phyloP scores from a whole-genome alignment of 1,284 basidiomycete species.

The Puccinia coronata region DNA sequence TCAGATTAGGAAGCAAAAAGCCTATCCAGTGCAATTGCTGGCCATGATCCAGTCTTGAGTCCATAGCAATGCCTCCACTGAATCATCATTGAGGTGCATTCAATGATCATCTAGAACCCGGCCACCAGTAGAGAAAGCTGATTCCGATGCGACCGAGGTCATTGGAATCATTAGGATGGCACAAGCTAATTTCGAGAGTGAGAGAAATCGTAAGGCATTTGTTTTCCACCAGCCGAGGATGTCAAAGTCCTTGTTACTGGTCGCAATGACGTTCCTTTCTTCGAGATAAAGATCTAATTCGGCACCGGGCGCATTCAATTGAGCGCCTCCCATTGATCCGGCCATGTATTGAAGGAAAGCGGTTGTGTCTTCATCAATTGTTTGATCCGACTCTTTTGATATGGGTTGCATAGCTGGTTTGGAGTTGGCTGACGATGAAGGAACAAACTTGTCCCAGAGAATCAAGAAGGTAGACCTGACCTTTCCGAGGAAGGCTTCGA shows the following conservation, averaged over 20 bases:
- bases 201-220: not conserved
- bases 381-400: not conserved
- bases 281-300: too few species aligned
- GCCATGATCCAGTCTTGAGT: not conserved
- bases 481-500: not conserved
- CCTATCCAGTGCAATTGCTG: too few species aligned
- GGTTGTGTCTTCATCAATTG: not conserved
- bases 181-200: not conserved
- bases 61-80: too few species aligned
- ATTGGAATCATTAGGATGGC: too few species aligned
- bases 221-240: conserved; percentile 3
- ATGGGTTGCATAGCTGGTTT: not conserved
- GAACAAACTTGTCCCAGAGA: not conserved
- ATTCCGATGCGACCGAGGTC: too few species aligned
- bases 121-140: not conserved
- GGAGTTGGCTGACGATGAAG: not conserved
- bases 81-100: too few species aligned
- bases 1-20: too few species aligned
- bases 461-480: too few species aligned
- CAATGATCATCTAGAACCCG: not conserved
- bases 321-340: not conserved
- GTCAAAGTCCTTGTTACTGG: too few species aligned
- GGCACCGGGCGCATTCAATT: not conserved
- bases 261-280: too few species aligned
- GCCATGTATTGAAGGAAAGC: conserved; percentile 3